A percentile compares a stretch with the other conserved stretches of the same genome.
Conservation (phyloP, 2,329 filamentous ascomycete species). For the Phyllosticta ampelicida region DNA sequence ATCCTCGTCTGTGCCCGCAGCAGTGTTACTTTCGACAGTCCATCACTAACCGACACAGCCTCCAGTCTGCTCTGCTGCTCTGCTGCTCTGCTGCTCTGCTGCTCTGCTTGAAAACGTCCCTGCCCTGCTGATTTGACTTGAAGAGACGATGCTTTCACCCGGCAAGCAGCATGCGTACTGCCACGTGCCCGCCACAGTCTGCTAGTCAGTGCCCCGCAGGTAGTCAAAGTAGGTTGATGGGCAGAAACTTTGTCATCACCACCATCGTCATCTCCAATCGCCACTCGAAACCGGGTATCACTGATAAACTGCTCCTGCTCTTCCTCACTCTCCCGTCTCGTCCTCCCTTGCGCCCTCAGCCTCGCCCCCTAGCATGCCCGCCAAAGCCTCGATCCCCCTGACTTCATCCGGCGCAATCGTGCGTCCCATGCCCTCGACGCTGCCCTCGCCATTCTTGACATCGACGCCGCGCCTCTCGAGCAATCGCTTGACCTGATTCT, state of each 20-base stretch:
- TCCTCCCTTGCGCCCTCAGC: neutral
- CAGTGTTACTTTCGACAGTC: neutral
- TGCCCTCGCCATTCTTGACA: slow-evolving; percentile 18
- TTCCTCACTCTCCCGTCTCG: slow-evolving; percentile 2
- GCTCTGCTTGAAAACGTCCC: too few species aligned
- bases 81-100: too few species aligned
- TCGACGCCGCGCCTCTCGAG: slow-evolving; percentile 64
- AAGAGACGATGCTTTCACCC: neutral
- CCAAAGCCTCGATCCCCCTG: slow-evolving; percentile 26
- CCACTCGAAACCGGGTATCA: neutral
- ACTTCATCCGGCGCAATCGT: slow-evolving; percentile 25
- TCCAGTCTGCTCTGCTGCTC: too few species aligned
- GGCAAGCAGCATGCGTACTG: too few species aligned
- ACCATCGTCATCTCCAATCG: neutral
- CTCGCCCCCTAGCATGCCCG: neutral
- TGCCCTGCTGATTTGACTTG: too few species aligned
- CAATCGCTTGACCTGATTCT: slow-evolving; percentile 44
- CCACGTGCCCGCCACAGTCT: too few species aligned
- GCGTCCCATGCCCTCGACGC: slow-evolving; percentile 19
- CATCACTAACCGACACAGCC: too few species aligned
- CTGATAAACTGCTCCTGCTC: neutral
- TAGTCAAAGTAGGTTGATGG: too few species aligned
- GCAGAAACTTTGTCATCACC: neutral
- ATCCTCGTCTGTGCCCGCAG: neutral
- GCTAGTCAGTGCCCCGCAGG: too few species aligned